phyloP scores from a whole-genome alignment of 345 rosid genomes.

The Lumnitzera littorea region DNA sequence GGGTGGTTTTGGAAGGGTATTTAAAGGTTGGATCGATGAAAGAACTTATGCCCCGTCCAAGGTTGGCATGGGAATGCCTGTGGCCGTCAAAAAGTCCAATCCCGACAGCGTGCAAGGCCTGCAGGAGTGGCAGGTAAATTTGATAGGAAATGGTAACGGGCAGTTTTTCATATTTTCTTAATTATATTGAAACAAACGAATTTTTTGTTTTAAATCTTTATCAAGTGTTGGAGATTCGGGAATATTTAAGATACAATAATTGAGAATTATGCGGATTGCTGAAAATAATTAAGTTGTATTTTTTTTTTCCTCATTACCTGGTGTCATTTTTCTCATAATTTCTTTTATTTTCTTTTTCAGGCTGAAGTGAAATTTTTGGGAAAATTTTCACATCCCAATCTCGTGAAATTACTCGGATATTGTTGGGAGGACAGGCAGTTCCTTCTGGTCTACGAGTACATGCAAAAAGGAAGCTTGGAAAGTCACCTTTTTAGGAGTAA shows the following conservation, averaged over 20 bases:
- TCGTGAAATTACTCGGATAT: constrained; percentile 75
- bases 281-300: neutral
- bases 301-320: neutral
- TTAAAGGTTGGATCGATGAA: constrained; percentile 78
- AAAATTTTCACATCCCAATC: constrained; percentile 71
- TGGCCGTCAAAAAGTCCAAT: constrained; percentile 80
- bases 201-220: too few species aligned
- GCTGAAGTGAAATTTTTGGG: constrained; percentile 77
- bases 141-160: too few species aligned
- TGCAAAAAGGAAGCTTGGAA: constrained; percentile 75
- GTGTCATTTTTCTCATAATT: neutral
- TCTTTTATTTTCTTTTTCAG: constrained; percentile 20
- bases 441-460: constrained; percentile 69
- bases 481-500: constrained; percentile 69
- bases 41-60: constrained; percentile 49
- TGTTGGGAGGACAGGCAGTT: constrained; percentile 69
- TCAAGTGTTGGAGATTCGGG: too few species aligned
- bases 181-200: too few species aligned
- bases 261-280: too few species aligned
- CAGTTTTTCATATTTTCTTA: too few species aligned
- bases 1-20: constrained; percentile 89
- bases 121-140: constrained; percentile 72
- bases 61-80: constrained; percentile 59
- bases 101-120: constrained; percentile 69
- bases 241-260: too few species aligned